Conservation (phyloP, 225 moss, liverwort and hornwort genomes). For the Sphagnum tenellum region DNA sequence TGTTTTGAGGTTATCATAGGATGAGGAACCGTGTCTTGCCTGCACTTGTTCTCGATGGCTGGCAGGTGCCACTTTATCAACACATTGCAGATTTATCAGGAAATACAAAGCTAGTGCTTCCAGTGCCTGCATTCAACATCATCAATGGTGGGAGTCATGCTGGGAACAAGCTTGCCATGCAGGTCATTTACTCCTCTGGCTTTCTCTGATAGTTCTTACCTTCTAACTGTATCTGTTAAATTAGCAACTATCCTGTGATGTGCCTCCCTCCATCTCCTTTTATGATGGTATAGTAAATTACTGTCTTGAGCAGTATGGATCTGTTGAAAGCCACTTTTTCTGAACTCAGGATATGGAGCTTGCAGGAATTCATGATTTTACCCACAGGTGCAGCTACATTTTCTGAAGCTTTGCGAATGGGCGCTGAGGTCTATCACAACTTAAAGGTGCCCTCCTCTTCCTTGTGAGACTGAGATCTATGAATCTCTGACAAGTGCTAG, state of each 20-base stretch:
- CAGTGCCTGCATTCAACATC: conserved; percentile 87
- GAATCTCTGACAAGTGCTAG: no score
- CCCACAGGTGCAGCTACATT: conserved; percentile 82
- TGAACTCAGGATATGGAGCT: background rate
- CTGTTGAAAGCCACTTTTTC: no score
- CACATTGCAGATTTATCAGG: conserved; percentile 84
- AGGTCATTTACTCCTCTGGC: conserved; percentile 20
- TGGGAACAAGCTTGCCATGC: conserved; percentile 98
- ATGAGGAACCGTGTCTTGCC: no score
- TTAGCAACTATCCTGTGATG: background rate
- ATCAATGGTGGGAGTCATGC: conserved; percentile 95
- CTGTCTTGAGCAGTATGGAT: no score
- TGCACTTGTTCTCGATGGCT: background rate
- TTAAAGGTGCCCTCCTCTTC: conserved; percentile 26
- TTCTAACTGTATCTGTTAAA: background rate
- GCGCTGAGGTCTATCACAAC: conserved; percentile 84
- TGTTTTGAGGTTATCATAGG: no score
- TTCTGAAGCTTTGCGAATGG: conserved; percentile 93
- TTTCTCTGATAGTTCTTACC: no score
- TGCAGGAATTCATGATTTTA: conserved; percentile 95
- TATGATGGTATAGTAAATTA: no score
- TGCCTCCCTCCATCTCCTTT: no score
- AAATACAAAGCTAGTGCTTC: conserved; percentile 68
- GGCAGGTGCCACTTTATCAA: conserved; percentile 82
- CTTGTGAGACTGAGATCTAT: no score